Percentiles rank a stretch among this genome's conserved stretches.
Evolutionary conservation across 768 basidiomycete species (phyloP).

Genomic region (Lactarius pseudohatsudake): DNA sequence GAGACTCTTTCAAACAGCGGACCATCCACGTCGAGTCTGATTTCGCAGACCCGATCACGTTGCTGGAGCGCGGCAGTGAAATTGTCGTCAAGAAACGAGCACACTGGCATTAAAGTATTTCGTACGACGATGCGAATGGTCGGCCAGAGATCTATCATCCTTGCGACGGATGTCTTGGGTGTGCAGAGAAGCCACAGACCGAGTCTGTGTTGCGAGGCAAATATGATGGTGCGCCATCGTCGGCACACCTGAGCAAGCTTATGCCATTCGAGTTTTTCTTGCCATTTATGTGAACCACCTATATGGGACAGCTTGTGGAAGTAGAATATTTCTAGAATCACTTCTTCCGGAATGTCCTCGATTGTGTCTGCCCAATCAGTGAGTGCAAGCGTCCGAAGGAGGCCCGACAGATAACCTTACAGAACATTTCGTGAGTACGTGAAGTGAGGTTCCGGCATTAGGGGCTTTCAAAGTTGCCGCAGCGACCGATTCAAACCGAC

Average conservation of each 20-base stretch:
- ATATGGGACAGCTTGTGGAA: neutral
- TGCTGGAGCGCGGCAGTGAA: conserved; percentile 1
- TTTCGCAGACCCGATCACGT: conserved; percentile 5
- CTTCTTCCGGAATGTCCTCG: conserved; percentile 7
- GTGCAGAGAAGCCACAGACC: conserved; percentile 15
- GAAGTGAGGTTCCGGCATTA: neutral
- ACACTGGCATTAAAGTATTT: neutral
- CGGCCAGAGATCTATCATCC: conserved; percentile 8
- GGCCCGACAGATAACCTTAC: neutral
- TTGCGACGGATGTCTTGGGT: neutral
- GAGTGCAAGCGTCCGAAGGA: neutral
- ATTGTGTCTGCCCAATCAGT: conserved; percentile 1
- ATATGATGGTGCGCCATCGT: conserved; percentile 2
- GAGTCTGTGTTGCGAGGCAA: conserved; percentile 7
- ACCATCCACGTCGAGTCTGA: neutral
- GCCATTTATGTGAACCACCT: neutral
- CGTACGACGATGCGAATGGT: neutral
- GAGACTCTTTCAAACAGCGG: neutral
- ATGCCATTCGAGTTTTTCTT: neutral
- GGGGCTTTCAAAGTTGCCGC: no score
- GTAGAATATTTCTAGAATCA: conserved; percentile 8
- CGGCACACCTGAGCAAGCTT: conserved; percentile 8
- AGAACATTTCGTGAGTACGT: neutral
- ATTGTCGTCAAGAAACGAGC: neutral
- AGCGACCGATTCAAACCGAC: no score